Base-by-base conservation (phyloP, 2,329 filamentous ascomycete genomes). In the Xylariaceae sp. region DNA sequence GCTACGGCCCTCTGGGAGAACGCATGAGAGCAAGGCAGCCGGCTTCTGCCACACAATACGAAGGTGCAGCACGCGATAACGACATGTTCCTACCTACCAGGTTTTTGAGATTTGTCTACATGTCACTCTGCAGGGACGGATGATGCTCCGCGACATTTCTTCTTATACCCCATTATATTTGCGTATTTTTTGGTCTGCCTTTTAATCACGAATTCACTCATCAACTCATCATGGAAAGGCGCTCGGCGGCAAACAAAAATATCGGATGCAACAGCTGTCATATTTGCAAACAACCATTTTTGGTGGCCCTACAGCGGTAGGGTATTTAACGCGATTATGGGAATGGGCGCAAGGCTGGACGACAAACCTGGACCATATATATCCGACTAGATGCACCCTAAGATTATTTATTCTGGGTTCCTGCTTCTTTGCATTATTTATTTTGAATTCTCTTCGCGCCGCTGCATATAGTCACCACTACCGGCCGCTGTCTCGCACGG, bases 1-100 rank as follows among this genome's bases (percentile, higher is more conserved):
- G 62, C 66, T 28, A 63, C 65, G 18, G 60, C 64, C 14, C 50
- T 67, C 50, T 68, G 65, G 66, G 64, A 66, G 48, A 53, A 57
- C 34, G 48, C 49, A 50, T 50, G 42, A 50, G 33, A 46, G 22
- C 17, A 17, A 42, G n/a, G 36, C 39, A 6, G 22, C 17, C 41
- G 39, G 48, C 19, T 45, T 40, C 5, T 31, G 11, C 40, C 19
- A 34, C 38, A n/a, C 17, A 38, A 22, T 33, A 42, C 40, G 22
- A 17, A 10, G 34, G 38, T 34, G 38, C 47, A 45, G 45, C 28
- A 47, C 42, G 40, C 22, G 22, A 28, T 7, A 28, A 48, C 40
- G 43, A 44, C 38, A 54, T 48, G 41, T 51, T 45, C 41, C 46
- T 44, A 19, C 22, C 34, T 44, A 34, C 58, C 45, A 55, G 59